Evolutionary conservation across 768 basidiomycete species (phyloP).

Genomic region (Amanita fuliginea): DNA sequence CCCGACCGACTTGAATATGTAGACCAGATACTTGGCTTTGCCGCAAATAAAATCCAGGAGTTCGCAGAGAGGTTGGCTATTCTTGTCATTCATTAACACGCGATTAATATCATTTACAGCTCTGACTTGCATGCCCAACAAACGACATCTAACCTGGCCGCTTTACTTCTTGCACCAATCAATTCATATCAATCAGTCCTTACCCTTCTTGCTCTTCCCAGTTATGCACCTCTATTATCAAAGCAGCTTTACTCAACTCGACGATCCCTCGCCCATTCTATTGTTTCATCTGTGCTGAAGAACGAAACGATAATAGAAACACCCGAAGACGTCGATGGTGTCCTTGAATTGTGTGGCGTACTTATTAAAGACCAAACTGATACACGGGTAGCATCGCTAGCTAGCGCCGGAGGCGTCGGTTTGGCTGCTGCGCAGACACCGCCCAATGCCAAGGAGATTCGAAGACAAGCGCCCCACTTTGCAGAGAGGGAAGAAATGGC

Average conservation of each 20-base stretch:
- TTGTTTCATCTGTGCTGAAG: conserved; percentile 90
- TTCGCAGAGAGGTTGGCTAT: conserved; percentile 62
- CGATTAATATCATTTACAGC: conserved; percentile 25
- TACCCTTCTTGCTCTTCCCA: conserved; percentile 91
- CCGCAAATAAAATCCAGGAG: conserved; percentile 76
- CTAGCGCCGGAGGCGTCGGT: neutral
- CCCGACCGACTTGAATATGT: conserved; percentile 96
- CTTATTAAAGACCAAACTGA: conserved; percentile 80
- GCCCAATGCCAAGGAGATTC: conserved; percentile 30
- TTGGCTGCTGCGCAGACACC: conserved; percentile 19
- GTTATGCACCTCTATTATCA: conserved; percentile 73
- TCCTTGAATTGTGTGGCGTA: conserved; percentile 87
- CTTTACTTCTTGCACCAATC: conserved; percentile 87
- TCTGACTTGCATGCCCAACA: conserved; percentile 82
- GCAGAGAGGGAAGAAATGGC: conserved; percentile 85
- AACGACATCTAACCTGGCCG: conserved; percentile 84
- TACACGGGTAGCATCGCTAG: conserved; percentile 7
- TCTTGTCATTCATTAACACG: neutral
- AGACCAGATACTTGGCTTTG: conserved; percentile 89
- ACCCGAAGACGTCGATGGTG: conserved; percentile 89
- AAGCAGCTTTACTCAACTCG: conserved; percentile 87
- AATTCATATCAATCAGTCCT: conserved; percentile 95
- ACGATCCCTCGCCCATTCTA: conserved; percentile 86
- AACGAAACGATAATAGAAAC: conserved; percentile 94
- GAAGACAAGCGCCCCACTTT: conserved; percentile 48